Conservation (phyloP, 106 monocot genomes). For the Apostasia shenzhenica region DNA sequence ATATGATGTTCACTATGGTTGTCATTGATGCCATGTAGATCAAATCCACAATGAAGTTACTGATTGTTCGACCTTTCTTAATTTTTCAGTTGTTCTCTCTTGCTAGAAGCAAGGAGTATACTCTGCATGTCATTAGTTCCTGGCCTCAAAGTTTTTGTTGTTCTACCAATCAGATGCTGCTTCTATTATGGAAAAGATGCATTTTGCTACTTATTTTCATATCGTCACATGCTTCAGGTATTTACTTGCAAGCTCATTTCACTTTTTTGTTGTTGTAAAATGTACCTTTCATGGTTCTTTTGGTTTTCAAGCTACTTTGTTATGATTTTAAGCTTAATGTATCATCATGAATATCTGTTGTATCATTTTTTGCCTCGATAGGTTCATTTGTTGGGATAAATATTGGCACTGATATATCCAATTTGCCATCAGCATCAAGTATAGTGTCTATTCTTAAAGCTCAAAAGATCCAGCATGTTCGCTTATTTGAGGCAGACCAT, state of each 20-base stretch:
- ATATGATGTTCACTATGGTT: neutral
- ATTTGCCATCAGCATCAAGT: conserved; percentile 51
- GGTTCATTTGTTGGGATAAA: conserved; percentile 80
- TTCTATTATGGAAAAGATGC: conserved; percentile 6
- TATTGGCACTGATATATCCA: conserved; percentile 48
- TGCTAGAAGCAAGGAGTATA: neutral
- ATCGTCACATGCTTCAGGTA: conserved; percentile 8
- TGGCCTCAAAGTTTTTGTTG: neutral
- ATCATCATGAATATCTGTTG: neutral
- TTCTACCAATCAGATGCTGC: neutral
- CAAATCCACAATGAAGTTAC: neutral
- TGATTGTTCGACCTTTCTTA: neutral
- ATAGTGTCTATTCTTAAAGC: conserved; percentile 60
- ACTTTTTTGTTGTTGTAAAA: neutral
- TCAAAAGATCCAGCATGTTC: conserved; percentile 65
- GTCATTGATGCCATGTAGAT: neutral
- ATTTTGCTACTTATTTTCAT: conserved; percentile 6
- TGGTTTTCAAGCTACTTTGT: neutral
- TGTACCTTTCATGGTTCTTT: neutral
- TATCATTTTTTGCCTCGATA: conserved; percentile 9
- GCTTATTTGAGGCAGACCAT: conserved; percentile 67
- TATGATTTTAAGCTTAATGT: neutral
- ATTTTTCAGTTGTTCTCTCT: neutral
- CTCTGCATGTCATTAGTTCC: neutral
- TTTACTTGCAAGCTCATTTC: no score